These are phyloP conservation scores for Herpomyces periplanetae DNA, from an alignment of 2,329 filamentous ascomycete genomes.

Conservation along the genomic window DNA sequence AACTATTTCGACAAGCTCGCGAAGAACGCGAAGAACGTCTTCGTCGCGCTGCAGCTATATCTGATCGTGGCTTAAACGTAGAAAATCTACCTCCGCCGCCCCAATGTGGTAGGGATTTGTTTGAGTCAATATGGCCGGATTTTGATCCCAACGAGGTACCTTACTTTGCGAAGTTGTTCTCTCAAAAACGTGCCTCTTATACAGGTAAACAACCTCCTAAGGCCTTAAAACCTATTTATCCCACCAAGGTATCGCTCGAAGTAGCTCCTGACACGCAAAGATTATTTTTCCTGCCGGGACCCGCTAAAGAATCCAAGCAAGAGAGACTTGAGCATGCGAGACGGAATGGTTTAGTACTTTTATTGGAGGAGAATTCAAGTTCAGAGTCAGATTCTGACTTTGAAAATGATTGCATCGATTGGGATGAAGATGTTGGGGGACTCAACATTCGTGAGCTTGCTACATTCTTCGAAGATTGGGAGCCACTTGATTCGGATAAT, in stretches of 20 bases:
- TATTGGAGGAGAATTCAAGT: slow-evolving; percentile 6
- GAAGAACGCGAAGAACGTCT: slow-evolving; percentile 1
- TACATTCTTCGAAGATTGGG: too few relatives aligned
- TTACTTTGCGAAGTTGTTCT: slow-evolving; percentile 43
- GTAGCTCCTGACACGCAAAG: slow-evolving; percentile 55
- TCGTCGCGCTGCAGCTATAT: neutral
- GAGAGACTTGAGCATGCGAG: slow-evolving; percentile 11
- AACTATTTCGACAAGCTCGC: neutral
- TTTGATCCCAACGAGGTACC: slow-evolving; percentile 37
- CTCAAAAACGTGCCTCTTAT: slow-evolving; percentile 35
- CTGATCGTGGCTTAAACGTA: neutral
- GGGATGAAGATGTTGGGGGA: slow-evolving; percentile 10
- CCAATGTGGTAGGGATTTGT: slow-evolving; percentile 29
- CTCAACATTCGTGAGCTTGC: too few relatives aligned
- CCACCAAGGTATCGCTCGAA: slow-evolving; percentile 59
- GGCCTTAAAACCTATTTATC: slow-evolving; percentile 38
- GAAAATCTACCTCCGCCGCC: slow-evolving; percentile 21
- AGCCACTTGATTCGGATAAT: too few relatives aligned
- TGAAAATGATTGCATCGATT: slow-evolving; percentile 10
- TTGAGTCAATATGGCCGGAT: slow-evolving; percentile 39
- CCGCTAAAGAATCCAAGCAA: slow-evolving; percentile 12
- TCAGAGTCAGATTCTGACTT: slow-evolving; percentile 7
- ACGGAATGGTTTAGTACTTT: slow-evolving; percentile 15
- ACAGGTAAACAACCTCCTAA: slow-evolving; percentile 38
- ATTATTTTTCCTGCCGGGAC: slow-evolving; percentile 31